phyloP scores from a whole-genome alignment of 2,329 filamentous ascomycete species.

The Sporothrix inflata region DNA sequence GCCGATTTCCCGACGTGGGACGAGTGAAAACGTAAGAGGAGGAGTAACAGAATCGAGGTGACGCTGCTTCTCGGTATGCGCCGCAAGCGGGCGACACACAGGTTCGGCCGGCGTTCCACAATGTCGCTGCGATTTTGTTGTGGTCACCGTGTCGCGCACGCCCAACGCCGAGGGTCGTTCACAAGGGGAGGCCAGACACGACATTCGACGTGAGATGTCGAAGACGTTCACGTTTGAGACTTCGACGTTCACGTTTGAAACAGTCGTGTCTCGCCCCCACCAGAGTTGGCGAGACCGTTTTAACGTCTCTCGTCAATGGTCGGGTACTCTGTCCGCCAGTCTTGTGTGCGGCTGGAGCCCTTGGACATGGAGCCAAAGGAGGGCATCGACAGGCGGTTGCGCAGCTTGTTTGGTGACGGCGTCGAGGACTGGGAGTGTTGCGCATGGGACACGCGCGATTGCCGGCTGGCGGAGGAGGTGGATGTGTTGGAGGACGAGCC shows the following conservation, averaged over 20 bases:
- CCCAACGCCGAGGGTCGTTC: background rate
- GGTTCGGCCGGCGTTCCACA: background rate
- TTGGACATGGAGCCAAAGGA: slow-evolving; percentile 53
- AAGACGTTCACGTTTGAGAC: background rate
- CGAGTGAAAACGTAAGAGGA: background rate
- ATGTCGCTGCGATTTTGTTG: background rate
- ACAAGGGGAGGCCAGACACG: slow-evolving; percentile 6
- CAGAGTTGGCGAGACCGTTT: background rate
- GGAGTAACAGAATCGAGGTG: background rate
- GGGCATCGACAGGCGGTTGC: slow-evolving; percentile 60
- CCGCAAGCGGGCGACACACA: background rate
- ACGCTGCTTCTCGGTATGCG: background rate
- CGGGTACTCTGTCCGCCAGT: slow-evolving; percentile 45
- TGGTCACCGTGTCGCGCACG: background rate
- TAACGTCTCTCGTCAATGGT: slow-evolving; percentile 31
- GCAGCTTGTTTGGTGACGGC: slow-evolving; percentile 41
- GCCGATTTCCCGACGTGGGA: background rate
- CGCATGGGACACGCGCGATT: background rate
- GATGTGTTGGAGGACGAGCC: slow-evolving; percentile 56
- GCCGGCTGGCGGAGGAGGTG: slow-evolving; percentile 35
- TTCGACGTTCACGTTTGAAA: background rate
- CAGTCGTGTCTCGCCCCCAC: background rate
- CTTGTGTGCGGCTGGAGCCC: slow-evolving; percentile 42
- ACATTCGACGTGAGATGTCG: too few relatives aligned
- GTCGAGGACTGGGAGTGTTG: slow-evolving; percentile 44